Evolutionary conservation across 2,329 filamentous ascomycete species (phyloP).

Genomic region (Paracorniculantispora psalliotae): DNA sequence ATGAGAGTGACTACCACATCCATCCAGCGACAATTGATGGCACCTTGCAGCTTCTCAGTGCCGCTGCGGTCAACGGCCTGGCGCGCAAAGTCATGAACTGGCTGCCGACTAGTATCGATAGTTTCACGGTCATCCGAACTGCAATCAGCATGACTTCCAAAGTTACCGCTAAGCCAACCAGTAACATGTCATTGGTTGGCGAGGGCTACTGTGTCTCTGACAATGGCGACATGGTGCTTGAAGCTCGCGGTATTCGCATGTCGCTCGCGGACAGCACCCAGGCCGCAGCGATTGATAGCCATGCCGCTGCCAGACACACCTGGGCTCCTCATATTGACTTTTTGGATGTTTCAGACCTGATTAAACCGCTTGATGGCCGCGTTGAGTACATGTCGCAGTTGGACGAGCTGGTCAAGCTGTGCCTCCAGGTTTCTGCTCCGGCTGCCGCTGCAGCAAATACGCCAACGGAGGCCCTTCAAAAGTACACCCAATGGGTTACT

Average conservation of each 20-base stretch:
- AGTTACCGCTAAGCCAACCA: neutral
- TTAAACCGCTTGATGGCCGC: constrained; percentile 16
- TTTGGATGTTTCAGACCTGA: constrained; percentile 19
- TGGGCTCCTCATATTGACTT: constrained; percentile 31
- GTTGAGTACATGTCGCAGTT: too few relatives aligned
- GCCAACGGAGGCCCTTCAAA: too few relatives aligned
- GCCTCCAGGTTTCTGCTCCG: too few relatives aligned
- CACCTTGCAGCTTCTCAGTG: constrained; percentile 26
- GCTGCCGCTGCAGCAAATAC: too few relatives aligned
- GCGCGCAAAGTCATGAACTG: constrained; percentile 19
- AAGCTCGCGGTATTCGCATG: constrained; percentile 20
- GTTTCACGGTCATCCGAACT: constrained; percentile 17
- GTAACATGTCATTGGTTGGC: neutral
- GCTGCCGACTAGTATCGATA: constrained; percentile 25
- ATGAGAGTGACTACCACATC: constrained; percentile 26
- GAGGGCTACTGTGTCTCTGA: constrained; percentile 19
- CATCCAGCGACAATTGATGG: constrained; percentile 36
- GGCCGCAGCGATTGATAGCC: constrained; percentile 16
- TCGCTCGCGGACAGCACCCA: constrained; percentile 21
- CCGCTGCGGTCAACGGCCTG: constrained; percentile 21
- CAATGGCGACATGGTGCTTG: constrained; percentile 16
- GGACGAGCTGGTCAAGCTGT: too few relatives aligned
- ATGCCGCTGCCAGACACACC: constrained; percentile 24
- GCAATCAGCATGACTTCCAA: constrained; percentile 17
- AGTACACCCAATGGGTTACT: too few relatives aligned